These are phyloP conservation scores for Xerocomellus intermedius DNA, from an alignment of 768 basidiomycete species.

Conservation along the genomic window DNA sequence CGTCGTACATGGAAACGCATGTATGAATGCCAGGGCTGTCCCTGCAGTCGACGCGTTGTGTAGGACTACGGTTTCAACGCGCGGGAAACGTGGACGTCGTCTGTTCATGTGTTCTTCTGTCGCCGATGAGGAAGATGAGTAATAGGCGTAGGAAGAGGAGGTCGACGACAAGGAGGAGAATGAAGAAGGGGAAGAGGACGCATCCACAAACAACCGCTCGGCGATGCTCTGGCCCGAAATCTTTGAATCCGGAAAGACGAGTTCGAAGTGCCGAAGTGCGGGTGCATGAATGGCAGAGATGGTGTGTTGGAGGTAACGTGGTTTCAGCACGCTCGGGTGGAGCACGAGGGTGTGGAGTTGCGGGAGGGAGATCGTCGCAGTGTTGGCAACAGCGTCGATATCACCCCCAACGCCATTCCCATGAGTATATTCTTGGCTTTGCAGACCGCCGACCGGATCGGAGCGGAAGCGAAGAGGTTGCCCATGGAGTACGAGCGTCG, in stretches of 20 bases:
- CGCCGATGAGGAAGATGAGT: neutral
- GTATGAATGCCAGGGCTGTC: slow-evolving; percentile 25
- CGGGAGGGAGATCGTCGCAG: slow-evolving; percentile 18
- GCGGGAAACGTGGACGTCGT: slow-evolving; percentile 26
- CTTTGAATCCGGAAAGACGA: slow-evolving; percentile 32
- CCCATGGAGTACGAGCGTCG: slow-evolving; percentile 27
- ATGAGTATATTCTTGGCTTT: neutral
- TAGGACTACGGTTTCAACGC: slow-evolving; percentile 27
- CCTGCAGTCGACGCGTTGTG: slow-evolving; percentile 26
- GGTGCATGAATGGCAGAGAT: slow-evolving; percentile 29
- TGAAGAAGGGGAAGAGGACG: neutral
- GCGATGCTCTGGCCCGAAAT: slow-evolving; percentile 26
- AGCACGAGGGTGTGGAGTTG: slow-evolving; percentile 30
- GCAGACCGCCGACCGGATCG: slow-evolving; percentile 6
- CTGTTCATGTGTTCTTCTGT: neutral
- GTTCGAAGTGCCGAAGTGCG: slow-evolving; percentile 31
- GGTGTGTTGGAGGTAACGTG: slow-evolving; percentile 32
- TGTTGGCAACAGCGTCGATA: neutral
- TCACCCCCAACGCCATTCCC: neutral
- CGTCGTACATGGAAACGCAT: slow-evolving; percentile 24
- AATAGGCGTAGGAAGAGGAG: neutral
- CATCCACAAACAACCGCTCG: slow-evolving; percentile 25
- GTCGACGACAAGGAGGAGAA: neutral
- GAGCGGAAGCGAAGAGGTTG: slow-evolving; percentile 29
- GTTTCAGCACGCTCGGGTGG: slow-evolving; percentile 31